Evolutionary conservation across 768 basidiomycete genomes (phyloP), one percentile per base, ranked within the genome.

Genomic region (Phlegmacium glaucopus): DNA sequence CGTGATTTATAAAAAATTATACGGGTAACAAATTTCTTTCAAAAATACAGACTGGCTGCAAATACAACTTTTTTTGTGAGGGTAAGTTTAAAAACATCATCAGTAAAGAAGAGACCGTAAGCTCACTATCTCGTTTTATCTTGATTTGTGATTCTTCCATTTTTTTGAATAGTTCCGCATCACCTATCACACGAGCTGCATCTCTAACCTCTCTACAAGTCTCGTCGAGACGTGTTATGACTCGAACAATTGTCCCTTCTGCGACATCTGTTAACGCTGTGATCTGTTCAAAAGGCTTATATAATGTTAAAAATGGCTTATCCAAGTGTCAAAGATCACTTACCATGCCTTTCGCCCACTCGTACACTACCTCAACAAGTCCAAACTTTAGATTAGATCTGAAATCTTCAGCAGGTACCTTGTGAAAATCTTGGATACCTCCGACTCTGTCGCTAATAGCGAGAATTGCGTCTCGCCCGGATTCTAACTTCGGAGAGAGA

Each of bases 311-410:
- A 35, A 25, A 35, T 13, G 41, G 25, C 36, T 17, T 9, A 10
- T 36, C 25, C 17, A 42, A 36, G 8, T 15, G 22, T 1, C 25
- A 9, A 10, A 15, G 9, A n/a, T 17, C 42, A 52, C 82, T 56
- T 57, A 95, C 95, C 94, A 95, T 97, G 45, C 96, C 96, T 64
- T 88, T 92, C 0, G 96, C 94, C 96, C 96, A 99, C 66, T 98
- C 96, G 61, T 98, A 97, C 6, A 97, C 96, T 1, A 95, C 96
- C 61, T 99, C 95, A 8, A 91, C 82, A 17, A 99, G 71, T 6
- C 96, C 96, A 51, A 88, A 87, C 64, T 96, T 97, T 56, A 94
- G 80, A 48, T 73, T 81, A 39, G 80, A 78, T 44, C 84, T 82
- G 62, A 88, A 90, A 48, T 83, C 90, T 56, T 88, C 89, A 25